Evolutionary conservation across 768 basidiomycete genomes (phyloP).

Genomic region (Suillus bovinus): DNA sequence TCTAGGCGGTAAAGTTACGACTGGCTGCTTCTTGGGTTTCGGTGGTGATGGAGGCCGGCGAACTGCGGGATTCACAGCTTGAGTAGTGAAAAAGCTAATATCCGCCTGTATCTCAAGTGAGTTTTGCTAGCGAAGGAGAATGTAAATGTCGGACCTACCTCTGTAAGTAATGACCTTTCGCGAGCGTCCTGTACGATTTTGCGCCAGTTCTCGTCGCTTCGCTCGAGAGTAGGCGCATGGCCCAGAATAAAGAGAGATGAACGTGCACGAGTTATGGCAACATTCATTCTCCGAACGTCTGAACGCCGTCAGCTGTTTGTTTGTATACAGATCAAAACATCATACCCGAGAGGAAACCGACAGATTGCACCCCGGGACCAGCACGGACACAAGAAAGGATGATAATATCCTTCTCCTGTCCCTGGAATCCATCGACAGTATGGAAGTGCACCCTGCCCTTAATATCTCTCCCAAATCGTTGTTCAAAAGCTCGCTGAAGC

Average conservation of each 20-base stretch:
- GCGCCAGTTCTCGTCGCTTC: constrained; percentile 81
- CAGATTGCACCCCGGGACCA: constrained; percentile 74
- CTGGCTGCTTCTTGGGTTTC: constrained; percentile 22
- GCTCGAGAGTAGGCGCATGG: constrained; percentile 83
- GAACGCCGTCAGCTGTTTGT: constrained; percentile 8
- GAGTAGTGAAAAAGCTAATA: constrained; percentile 39
- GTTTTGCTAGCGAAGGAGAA: neutral
- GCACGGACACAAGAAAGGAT: constrained; percentile 96
- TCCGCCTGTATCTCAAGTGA: constrained; percentile 31
- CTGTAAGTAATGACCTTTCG: constrained; percentile 57
- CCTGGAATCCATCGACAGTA: constrained; percentile 98
- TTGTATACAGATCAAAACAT: constrained; percentile 4
- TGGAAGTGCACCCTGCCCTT: constrained; percentile 83
- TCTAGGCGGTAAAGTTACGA: constrained; percentile 15
- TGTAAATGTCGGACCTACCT: constrained; percentile 60
- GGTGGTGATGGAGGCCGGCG: constrained; percentile 21
- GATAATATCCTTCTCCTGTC: constrained; percentile 98
- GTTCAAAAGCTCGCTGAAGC: constrained; percentile 66
- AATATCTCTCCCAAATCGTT: constrained; percentile 71
- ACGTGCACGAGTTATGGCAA: constrained; percentile 95
- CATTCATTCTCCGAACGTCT: constrained; percentile 94
- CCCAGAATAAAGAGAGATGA: constrained; percentile 94
- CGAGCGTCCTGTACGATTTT: constrained; percentile 77
- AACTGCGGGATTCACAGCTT: constrained; percentile 16
- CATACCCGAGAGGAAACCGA: constrained; percentile 88